Percentiles rank a stretch among this genome's conserved stretches.
Conservation (phyloP, 169 alveolate genomes). For the Cyclospora cayetanensis region DNA sequence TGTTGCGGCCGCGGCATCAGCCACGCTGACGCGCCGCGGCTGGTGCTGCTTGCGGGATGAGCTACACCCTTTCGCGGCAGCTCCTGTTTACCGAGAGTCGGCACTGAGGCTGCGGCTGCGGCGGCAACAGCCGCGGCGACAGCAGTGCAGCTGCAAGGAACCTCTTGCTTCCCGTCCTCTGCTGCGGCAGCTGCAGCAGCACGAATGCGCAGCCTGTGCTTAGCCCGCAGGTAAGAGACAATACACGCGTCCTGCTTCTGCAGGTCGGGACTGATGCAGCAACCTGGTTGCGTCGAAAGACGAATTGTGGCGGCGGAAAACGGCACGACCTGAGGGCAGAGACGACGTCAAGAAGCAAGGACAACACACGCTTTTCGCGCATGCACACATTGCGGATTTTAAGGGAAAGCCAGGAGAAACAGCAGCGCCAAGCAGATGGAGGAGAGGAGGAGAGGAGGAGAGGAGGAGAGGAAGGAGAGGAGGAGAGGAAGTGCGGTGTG, state of each 20-base stretch:
- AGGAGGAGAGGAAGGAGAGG: background rate
- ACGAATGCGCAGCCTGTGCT: background rate
- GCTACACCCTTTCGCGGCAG: background rate
- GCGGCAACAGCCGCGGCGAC: no score
- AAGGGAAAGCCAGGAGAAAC: background rate
- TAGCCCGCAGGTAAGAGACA: background rate
- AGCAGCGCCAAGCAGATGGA: no score
- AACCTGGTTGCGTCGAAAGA: background rate
- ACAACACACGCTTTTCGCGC: background rate
- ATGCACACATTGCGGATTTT: background rate
- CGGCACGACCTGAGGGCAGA: slow-evolving; percentile 12
- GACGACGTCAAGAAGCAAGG: background rate
- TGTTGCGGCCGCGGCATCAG: background rate
- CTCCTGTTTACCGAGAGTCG: background rate
- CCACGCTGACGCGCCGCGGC: background rate
- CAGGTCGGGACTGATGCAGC: slow-evolving; percentile 24
- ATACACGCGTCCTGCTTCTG: background rate
- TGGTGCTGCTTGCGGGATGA: background rate
- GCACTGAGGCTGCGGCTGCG: no score
- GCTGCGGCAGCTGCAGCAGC: background rate
- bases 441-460: no score
- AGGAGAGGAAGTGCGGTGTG: background rate
- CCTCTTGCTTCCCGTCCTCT: background rate
- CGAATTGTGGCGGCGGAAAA: slow-evolving; percentile 56
- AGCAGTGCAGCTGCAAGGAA: background rate